Base-by-base conservation (phyloP, 371 early-diverging fungal species). In the Rhizomucor pusillus region DNA sequence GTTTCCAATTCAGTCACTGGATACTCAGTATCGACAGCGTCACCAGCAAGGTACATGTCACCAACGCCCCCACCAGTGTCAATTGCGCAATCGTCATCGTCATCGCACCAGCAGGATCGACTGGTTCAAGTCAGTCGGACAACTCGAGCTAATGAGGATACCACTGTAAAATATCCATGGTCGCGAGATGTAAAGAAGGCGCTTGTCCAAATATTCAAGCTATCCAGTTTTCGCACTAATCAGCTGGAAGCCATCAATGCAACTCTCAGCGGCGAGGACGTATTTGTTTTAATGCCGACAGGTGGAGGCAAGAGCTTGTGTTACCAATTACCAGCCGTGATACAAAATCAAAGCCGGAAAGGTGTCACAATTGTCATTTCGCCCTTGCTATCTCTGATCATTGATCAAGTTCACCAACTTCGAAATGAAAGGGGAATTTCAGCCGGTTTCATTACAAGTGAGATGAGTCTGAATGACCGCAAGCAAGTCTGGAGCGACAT, bases 211-310 rank as follows among this genome's bases (percentile, higher is more conserved):
- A 73, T 78, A 0, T 99, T 99, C 63, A 80, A 83, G 20, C 73
- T 99, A 39, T 63, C 84, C 19, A 74, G 80, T 1, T 99, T 99
- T 60, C 86, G 99, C 29, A 76, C 79, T 3, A 95, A 98, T 62
- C 99, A 99, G 67, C 72, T 92, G 7, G 92, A 92, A 44, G 95
- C 98, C 3, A 95, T 99, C 68, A 90, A 95, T 59, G 89, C 94
- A 0, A 89, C 93, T 1, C 69, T 99, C 7, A 59, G 76, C 1
- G 93, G 94, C 1, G 81, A 89, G 43, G 98, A 99, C 62, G 89
- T 92, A 0, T 99, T 99, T 87, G 95, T 99, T 35, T 70, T 99
- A 37, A 99, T 99, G 99, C 99, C 99, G 1, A 99, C 99, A 1
- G 99, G 99, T 35, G 99, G 99, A 0, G 99, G 99, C 6, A 99